Conservation (phyloP, 2,329 filamentous ascomycete genomes). For the Epichloe coenophiala region DNA sequence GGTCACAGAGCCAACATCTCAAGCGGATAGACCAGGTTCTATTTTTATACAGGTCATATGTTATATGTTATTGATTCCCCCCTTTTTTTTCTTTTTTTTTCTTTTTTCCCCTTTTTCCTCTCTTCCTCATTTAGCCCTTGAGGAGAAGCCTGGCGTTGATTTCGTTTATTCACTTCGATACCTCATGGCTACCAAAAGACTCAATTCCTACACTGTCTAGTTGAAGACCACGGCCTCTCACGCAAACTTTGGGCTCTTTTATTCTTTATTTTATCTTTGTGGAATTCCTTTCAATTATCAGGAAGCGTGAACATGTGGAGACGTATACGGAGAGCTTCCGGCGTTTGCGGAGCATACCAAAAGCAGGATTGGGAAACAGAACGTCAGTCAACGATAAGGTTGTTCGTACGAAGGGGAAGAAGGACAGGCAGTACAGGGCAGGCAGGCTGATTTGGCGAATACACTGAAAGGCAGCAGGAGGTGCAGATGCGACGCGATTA, state of each 20-base stretch:
- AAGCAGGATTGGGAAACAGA: constrained; percentile 1
- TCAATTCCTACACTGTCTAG: not conserved
- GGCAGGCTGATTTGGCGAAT: not conserved
- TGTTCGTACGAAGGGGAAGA: not conserved
- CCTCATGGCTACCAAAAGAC: not conserved
- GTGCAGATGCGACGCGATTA: constrained; percentile 6
- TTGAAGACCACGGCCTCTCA: not conserved
- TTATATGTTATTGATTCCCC: not conserved
- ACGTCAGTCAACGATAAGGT: not conserved
- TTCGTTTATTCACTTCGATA: not conserved
- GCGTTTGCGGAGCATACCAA: constrained; percentile 7
- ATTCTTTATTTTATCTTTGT: not conserved
- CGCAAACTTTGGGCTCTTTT: not conserved
- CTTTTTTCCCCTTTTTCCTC: not conserved
- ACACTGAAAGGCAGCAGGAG: not conserved
- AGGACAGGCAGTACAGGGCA: not conserved
- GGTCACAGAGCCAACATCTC: not conserved
- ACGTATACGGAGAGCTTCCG: not conserved
- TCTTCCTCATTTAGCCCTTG: not conserved
- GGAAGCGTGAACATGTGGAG: not conserved
- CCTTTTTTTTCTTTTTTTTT: not conserved
- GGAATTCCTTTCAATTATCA: not conserved
- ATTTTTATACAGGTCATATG: no score
- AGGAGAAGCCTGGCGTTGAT: not conserved
- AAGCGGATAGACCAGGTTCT: no score